Conservation (phyloP, 1,139 yeast species). For the Scheffersomyces lignicola region DNA sequence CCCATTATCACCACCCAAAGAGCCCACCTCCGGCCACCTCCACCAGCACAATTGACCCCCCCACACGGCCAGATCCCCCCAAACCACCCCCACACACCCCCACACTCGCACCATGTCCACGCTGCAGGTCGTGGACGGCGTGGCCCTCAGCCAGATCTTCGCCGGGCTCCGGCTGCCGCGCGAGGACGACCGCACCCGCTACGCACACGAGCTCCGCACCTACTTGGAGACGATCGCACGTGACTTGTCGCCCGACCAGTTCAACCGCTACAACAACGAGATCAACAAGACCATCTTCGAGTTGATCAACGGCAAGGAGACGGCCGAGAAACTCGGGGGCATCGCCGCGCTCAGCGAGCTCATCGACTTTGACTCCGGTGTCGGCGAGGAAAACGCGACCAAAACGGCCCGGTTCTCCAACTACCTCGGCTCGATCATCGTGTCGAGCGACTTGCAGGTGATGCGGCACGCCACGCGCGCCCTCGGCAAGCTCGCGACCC, state of each 20-base stretch:
- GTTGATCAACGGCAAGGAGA: constrained; percentile 72
- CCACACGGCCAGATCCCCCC: no score
- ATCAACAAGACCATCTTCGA: constrained; percentile 88
- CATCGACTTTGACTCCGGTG: constrained; percentile 70
- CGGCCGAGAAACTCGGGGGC: constrained; percentile 81
- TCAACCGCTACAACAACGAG: constrained; percentile 77
- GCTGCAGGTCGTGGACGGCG: constrained; percentile 44
- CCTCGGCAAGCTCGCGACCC: constrained; percentile 82
- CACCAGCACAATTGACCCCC: no score
- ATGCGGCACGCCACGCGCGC: constrained; percentile 87
- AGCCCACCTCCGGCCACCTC: no score
- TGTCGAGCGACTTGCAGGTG: constrained; percentile 79
- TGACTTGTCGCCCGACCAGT: constrained; percentile 75
- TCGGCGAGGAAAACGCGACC: constrained; percentile 75
- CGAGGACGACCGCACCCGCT: constrained; percentile 53
- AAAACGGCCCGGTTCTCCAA: constrained; percentile 90
- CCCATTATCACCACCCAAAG: no score
- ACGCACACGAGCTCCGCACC: constrained; percentile 66
- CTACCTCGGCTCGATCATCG: constrained; percentile 76
- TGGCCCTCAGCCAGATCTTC: constrained; percentile 55
- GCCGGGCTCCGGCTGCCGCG: constrained; percentile 50
- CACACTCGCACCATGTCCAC: constrained; percentile 28
- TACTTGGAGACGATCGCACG: constrained; percentile 72
- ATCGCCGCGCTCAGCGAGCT: constrained; percentile 86
- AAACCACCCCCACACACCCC: no score